Percentiles rank a stretch among this genome's conserved stretches.
Conservation (phyloP, 305 asterid species). For the Solanum hybrid region DNA sequence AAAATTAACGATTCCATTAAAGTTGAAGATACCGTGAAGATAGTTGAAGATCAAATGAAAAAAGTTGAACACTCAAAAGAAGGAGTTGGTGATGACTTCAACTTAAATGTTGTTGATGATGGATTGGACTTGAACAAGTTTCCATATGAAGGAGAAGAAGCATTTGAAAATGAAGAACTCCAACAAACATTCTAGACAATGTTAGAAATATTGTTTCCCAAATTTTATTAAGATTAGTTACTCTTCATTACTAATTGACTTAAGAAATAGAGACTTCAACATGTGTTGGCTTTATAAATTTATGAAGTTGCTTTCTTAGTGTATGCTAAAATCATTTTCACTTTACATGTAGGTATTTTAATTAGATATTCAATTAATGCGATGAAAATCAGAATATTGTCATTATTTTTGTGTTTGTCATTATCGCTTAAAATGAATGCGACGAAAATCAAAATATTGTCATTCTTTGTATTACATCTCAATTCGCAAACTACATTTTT, state of each 20-base stretch:
- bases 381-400: not conserved
- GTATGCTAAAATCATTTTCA: not conserved
- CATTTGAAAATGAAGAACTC: not conserved
- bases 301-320: not conserved
- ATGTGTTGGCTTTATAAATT: not conserved
- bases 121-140: not conserved
- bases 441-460: not conserved
- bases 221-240: not conserved
- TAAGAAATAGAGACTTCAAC: not conserved
- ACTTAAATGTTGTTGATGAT: not conserved
- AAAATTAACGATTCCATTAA: not conserved
- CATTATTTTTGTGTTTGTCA: not conserved
- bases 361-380: not conserved
- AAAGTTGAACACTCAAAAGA: not conserved
- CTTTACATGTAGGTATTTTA: not conserved
- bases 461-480: not conserved
- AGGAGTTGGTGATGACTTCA: not conserved
- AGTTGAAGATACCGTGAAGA: not conserved
- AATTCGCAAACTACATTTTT: not conserved
- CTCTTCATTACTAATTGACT: not conserved
- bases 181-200: not conserved
- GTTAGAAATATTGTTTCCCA: not conserved
- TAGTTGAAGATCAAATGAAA: not conserved
- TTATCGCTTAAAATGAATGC: not conserved
- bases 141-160: not conserved